Base-by-base conservation (phyloP, 257 asterid genomes). In the Salvia splendens region DNA sequence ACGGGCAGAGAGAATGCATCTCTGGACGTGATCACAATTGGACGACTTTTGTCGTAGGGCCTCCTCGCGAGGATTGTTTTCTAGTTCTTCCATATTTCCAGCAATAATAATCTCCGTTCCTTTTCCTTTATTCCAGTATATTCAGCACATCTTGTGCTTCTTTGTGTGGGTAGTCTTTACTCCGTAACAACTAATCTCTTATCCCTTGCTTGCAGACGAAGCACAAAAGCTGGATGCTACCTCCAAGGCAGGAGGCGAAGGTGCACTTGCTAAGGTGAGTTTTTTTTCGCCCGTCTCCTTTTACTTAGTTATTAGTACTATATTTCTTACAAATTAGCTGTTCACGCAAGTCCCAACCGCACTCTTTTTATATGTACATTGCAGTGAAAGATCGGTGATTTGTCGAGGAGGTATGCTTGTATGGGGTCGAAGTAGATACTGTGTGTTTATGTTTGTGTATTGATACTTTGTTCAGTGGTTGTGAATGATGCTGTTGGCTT, bases 211-310 rank as follows among this genome's bases (percentile, higher is more conserved):
- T 20, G 77, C 81, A 89, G 95, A 89, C 41, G 96, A 89, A 63
- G 80, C 73, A 49, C 86, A 72, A 68, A 87, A 85, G 49, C 65
- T 65, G 52, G 92, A 88, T 59, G 84, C 79, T 64, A 66, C 79
- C 47, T 61, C 43, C 83, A 88, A 77, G 80, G 79, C 57, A 46
- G 91, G 89, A 32, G 94, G 84, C 41, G 91, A 79, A 12, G 88
- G 78, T 70, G 85, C 82, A 41, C 8, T 12, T 0, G 55, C 42
- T 2, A 87, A 88, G 94, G 96, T 86, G 57, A 60, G 81, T 68
- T 56, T 16, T 20, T 20, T 20, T 72, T 62, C 40, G 49, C 8
- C 11, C 12, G 5, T 42, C 12, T 43, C 60, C 6, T 41, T 46
- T 35, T 17, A 28, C 51, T 70, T 35, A 12, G 36, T 47, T 36